A percentile compares a stretch with the other conserved stretches of the same genome.
Evolutionary conservation across 75 land plant species (phyloP).

Genomic region (Selaginella tamariscina): DNA sequence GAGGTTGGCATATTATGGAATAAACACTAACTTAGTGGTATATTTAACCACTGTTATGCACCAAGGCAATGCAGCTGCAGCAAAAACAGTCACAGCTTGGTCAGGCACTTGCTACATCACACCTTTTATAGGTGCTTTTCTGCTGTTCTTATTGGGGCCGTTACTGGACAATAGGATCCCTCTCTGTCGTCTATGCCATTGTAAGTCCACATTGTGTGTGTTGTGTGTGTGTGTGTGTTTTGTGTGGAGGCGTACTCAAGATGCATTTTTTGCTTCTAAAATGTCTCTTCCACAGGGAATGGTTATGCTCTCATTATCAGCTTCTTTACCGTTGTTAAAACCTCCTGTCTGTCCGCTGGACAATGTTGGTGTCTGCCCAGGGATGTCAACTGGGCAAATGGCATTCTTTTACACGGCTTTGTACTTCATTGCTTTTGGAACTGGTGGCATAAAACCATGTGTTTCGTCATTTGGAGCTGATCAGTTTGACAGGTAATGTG

Average conservation of each 20-base stretch:
- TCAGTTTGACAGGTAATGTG: constrained; percentile 61
- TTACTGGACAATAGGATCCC: constrained; percentile 1
- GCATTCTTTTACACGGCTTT: constrained; percentile 41
- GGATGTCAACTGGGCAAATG: neutral
- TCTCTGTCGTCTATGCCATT: neutral
- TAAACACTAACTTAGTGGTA: constrained; percentile 9
- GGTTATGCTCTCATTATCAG: neutral
- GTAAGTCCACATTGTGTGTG: neutral
- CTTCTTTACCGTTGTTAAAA: neutral
- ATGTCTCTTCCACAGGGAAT: too few relatives aligned
- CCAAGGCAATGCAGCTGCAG: constrained; percentile 9
- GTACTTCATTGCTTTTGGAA: constrained; percentile 47
- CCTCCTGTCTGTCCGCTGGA: neutral
- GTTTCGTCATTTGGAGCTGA: constrained; percentile 57
- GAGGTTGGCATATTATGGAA: constrained; percentile 10
- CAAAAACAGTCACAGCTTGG: neutral
- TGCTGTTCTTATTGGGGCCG: neutral
- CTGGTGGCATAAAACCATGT: constrained; percentile 46
- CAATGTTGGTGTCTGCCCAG: neutral
- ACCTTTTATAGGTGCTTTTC: constrained; percentile 1
- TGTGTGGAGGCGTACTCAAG: too few relatives aligned
- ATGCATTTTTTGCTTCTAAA: too few relatives aligned
- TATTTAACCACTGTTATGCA: neutral
- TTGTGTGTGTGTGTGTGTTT: too few relatives aligned
- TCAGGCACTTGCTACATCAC: constrained; percentile 12